Conservation (phyloP, 1,284 basidiomycete genomes). For the Porogramme epimiltina region DNA sequence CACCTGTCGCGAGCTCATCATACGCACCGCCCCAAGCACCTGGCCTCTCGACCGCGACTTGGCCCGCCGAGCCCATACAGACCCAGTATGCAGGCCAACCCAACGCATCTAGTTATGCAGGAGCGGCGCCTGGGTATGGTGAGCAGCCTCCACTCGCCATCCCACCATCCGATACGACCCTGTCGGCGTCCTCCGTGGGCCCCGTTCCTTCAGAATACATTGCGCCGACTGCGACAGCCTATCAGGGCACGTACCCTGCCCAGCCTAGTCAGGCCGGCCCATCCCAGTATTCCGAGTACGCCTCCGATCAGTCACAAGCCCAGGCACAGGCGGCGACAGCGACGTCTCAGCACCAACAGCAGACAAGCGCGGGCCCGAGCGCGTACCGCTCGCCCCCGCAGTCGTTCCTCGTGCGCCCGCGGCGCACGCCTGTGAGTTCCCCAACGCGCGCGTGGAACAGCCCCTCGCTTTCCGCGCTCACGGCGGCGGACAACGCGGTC, state of each 20-base stretch:
- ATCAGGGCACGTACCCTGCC: conserved; percentile 9
- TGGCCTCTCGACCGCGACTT: conserved; percentile 40
- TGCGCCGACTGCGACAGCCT: conserved; percentile 14
- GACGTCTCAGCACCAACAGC: neutral
- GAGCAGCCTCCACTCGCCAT: conserved; percentile 40
- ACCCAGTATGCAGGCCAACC: conserved; percentile 8
- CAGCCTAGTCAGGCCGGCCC: conserved; percentile 10
- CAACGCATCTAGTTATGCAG: neutral
- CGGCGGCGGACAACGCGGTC: conserved; percentile 31
- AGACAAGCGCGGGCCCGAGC: neutral
- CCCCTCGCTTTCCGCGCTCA: conserved; percentile 19
- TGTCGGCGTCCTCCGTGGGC: conserved; percentile 14
- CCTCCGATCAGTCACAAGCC: conserved; percentile 15
- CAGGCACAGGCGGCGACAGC: conserved; percentile 7
- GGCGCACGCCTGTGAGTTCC: conserved; percentile 17
- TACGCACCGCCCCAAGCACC: conserved; percentile 24
- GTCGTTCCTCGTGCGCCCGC: conserved; percentile 16
- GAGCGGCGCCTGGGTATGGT: conserved; percentile 13
- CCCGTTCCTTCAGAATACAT: conserved; percentile 18
- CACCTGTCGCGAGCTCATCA: conserved; percentile 15
- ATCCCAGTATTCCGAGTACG: conserved; percentile 16
- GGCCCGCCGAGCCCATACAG: conserved; percentile 41
- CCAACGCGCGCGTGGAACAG: conserved; percentile 23
- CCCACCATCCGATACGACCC: conserved; percentile 40
- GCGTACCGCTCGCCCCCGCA: conserved; percentile 13